These are phyloP conservation scores for Kazachstania psychrophila DNA, from an alignment of 805 yeast genomes.

Conservation along the genomic window DNA sequence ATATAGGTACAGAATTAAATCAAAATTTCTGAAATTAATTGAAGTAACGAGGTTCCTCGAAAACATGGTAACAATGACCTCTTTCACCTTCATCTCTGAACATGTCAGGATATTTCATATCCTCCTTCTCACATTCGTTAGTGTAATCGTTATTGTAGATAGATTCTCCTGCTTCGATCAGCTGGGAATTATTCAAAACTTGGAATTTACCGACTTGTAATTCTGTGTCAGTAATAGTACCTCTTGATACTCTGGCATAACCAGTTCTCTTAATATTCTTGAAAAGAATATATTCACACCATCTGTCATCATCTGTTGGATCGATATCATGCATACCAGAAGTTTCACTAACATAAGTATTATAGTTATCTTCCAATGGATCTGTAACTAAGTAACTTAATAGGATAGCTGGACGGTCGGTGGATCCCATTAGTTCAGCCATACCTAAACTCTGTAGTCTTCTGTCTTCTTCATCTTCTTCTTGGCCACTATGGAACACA, in stretches of 20 bases:
- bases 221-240: constrained; percentile 94
- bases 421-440: constrained; percentile 69
- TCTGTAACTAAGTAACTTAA: constrained; percentile 85
- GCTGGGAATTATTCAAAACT: constrained; percentile 33
- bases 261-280: constrained; percentile 80
- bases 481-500: constrained; percentile 97
- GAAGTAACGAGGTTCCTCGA: constrained; percentile 83
- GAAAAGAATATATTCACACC: constrained; percentile 96
- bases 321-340: constrained; percentile 92
- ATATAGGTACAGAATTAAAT: no score
- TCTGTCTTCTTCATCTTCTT: constrained; percentile 92
- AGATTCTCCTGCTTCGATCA: constrained; percentile 27
- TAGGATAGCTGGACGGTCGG: constrained; percentile 75
- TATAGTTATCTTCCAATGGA: constrained; percentile 84
- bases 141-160: constrained; percentile 50
- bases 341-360: constrained; percentile 74
- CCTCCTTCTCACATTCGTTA: constrained; percentile 42
- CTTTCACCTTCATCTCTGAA: constrained; percentile 88
- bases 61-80: constrained; percentile 90
- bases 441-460: constrained; percentile 73
- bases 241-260: constrained; percentile 87
- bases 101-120: constrained; percentile 63
- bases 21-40: no score
- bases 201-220: constrained; percentile 90
- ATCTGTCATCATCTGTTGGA: constrained; percentile 88